These are phyloP conservation scores for Lenzites betulinus DNA, from an alignment of 768 basidiomycete genomes.

Conservation along the genomic window DNA sequence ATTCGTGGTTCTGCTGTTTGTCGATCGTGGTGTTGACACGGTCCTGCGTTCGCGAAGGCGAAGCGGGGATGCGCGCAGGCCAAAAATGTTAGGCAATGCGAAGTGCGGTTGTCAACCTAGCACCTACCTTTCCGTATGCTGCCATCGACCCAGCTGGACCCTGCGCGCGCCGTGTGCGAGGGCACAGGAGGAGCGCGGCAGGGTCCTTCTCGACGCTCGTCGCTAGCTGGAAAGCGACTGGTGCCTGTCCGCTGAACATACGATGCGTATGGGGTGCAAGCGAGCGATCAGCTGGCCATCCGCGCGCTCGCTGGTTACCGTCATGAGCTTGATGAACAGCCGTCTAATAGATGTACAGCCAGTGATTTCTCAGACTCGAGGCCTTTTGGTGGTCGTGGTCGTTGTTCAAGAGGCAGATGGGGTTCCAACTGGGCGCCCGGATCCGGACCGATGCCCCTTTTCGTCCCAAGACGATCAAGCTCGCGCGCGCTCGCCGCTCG, in stretches of 20 bases:
- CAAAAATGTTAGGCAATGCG: background rate
- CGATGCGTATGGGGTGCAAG: constrained; percentile 7
- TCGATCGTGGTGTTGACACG: background rate
- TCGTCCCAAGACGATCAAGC: background rate
- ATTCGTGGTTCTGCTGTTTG: background rate
- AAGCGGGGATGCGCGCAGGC: background rate
- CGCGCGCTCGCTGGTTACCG: background rate
- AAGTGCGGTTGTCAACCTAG: background rate
- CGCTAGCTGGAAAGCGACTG: background rate
- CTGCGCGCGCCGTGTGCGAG: background rate
- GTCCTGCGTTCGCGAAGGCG: background rate
- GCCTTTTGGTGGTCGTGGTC: background rate
- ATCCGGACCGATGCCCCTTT: constrained; percentile 6
- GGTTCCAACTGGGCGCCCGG: background rate
- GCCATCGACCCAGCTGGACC: background rate
- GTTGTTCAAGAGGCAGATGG: background rate
- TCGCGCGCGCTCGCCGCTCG: background rate
- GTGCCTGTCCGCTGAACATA: background rate
- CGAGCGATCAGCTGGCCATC: constrained; percentile 7
- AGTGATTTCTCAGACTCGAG: background rate
- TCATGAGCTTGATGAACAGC: background rate
- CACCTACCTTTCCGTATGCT: background rate
- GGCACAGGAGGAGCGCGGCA: background rate
- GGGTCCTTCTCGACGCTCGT: background rate
- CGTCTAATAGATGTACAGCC: background rate